Evolutionary conservation across 225 moss, liverwort and hornwort species (phyloP).

Genomic region (Thuidium tamariscinum): DNA sequence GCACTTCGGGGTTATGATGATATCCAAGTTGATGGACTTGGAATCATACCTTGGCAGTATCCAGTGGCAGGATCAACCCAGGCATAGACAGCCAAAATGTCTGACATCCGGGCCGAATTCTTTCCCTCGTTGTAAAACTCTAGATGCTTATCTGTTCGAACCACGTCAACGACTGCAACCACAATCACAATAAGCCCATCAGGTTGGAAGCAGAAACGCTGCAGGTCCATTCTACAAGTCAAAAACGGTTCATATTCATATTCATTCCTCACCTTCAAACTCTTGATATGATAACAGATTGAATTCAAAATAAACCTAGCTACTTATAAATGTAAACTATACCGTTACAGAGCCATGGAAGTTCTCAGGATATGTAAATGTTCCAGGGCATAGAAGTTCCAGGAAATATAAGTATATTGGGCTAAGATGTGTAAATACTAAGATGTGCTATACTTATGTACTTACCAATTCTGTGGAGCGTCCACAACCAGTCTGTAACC

Average conservation of each 20-base stretch:
- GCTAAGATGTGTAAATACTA: background rate
- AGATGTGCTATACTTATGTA: background rate
- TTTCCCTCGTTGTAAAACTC: conserved; percentile 73
- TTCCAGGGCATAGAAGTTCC: background rate
- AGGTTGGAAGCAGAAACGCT: background rate
- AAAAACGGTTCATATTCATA: background rate
- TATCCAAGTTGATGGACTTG: background rate
- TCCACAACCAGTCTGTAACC: conserved; percentile 76
- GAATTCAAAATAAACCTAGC: background rate
- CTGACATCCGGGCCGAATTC: conserved; percentile 92
- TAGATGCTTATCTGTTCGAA: conserved; percentile 80
- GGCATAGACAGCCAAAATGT: conserved; percentile 87
- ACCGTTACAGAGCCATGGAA: background rate
- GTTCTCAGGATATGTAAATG: background rate
- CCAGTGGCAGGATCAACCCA: conserved; percentile 89
- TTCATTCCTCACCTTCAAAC: background rate
- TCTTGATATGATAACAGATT: background rate
- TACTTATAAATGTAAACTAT: background rate
- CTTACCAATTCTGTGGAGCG: conserved; percentile 74
- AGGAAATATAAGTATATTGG: background rate
- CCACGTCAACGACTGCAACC: conserved; percentile 71
- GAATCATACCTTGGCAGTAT: conserved; percentile 68
- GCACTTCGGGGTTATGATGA: background rate
- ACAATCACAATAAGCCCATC: conserved; percentile 10
- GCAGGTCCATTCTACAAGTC: background rate